Evolutionary conservation across 176 grass and related monocot species (phyloP), one percentile per base, ranked within the genome.

Genomic region (Avena eriantha): DNA sequence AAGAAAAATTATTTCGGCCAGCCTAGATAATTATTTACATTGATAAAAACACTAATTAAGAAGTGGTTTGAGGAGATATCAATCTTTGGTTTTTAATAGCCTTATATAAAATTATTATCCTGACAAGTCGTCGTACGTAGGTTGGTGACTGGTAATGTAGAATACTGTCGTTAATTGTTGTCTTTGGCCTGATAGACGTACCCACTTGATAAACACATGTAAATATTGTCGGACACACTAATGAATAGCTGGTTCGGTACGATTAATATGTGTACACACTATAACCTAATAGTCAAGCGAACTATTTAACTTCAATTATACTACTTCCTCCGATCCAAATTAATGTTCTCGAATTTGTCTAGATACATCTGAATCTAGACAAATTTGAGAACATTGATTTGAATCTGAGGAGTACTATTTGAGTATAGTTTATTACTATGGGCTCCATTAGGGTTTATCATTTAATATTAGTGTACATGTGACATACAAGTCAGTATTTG

Each of bases 261-360:
- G 2, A 9, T 24, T 26, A 74, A 29, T 29, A 49, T 74, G 45
- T 74, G 19, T 2, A 0, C 0, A 49, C 71, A 74, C 71, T 49
- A 49, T 26, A 49, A 49, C n/a, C 2, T 74, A 74, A 74, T 49
- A 74, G 71, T 49, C 13, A 74, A 23, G 45, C 2, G 2, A 2
- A 74, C 71, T 74, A 49, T 74, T 49, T 49, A 49, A 49, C 45
- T 24, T 49, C 71, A 49, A 74, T 45, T 17, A 74, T 74, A 29
- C 29, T 29, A 29, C 29, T 29, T 1, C 29, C 29, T 29, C 1
- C 29, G 29, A 29, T 29, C 29, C 1, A 29, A 29, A 29, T 29
- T 29, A 29, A 29, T 29, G 29, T 29, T 29, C 29, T 29, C 29
- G 29, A 29, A 29, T 29, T 29, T 29, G 29, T 29, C 0, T 29